phyloP scores from a whole-genome alignment of 306 rosid genomes.

The Dalbergia cultrata region DNA sequence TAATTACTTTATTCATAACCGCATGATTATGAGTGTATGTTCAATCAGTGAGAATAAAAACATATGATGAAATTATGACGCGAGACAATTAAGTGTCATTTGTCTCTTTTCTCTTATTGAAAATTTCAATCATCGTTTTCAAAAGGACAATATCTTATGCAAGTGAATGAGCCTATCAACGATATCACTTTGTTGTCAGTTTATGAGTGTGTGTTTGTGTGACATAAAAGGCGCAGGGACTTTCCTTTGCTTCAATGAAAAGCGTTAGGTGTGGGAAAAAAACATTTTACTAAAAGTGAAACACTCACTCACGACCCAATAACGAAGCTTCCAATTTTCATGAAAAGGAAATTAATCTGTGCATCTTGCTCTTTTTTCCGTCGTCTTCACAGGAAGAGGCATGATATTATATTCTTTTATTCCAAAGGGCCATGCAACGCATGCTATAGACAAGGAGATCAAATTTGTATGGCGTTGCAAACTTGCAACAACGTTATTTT shows the following conservation, averaged over 20 bases:
- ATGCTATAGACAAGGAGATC: background rate
- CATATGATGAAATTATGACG: no score
- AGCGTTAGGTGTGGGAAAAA: background rate
- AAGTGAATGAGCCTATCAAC: background rate
- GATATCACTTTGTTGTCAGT: slow-evolving; percentile 2
- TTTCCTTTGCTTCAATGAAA: background rate
- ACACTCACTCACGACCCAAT: background rate
- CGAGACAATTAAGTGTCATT: background rate
- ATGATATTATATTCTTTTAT: background rate
- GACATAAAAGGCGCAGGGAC: background rate
- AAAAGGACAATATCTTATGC: background rate
- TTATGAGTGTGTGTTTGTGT: background rate
- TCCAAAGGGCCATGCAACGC: background rate
- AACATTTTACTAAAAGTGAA: slow-evolving; percentile 11
- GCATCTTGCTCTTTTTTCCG: background rate
- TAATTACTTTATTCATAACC: no score
- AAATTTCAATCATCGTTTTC: background rate
- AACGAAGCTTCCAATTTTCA: slow-evolving; percentile 30
- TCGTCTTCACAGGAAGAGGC: slow-evolving; percentile 36
- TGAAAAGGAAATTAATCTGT: background rate
- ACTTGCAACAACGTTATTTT: slow-evolving; percentile 9
- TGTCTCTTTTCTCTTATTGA: background rate
- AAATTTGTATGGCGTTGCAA: background rate
- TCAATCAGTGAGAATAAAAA: no score
- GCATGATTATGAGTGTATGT: no score